phyloP scores from a whole-genome alignment of 2,329 filamentous ascomycete genomes.

The Alternaria brassicae region DNA sequence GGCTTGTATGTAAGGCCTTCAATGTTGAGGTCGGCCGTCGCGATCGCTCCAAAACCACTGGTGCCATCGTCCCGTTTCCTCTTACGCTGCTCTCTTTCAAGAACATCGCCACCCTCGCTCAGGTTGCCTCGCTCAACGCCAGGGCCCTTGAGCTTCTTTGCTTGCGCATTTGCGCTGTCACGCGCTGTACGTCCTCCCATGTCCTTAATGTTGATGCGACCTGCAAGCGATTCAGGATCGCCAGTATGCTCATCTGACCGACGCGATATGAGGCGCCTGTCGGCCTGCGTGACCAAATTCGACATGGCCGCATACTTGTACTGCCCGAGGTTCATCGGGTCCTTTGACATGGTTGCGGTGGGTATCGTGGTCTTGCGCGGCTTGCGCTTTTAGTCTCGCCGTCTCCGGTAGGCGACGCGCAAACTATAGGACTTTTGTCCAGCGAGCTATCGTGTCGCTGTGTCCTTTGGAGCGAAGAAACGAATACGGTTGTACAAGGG shows the following conservation, averaged over 20 bases:
- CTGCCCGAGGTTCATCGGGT: slow-evolving; percentile 77
- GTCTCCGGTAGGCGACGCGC: slow-evolving; percentile 13
- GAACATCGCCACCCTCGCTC: slow-evolving; percentile 81
- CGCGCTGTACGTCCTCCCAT: slow-evolving; percentile 88
- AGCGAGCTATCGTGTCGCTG: slow-evolving; percentile 7
- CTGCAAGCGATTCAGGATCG: slow-evolving; percentile 95
- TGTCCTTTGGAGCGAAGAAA: slow-evolving; percentile 17
- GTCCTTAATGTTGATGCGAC: slow-evolving; percentile 88
- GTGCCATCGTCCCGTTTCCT: slow-evolving; percentile 75
- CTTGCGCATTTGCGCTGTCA: slow-evolving; percentile 80
- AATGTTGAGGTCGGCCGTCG: slow-evolving; percentile 81
- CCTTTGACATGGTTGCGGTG: slow-evolving; percentile 36
- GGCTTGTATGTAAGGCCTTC: slow-evolving; percentile 93
- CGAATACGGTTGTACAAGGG: slow-evolving; percentile 14
- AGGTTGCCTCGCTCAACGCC: slow-evolving; percentile 77
- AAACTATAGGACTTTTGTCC: slow-evolving; percentile 14
- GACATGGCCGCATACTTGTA: slow-evolving; percentile 99
- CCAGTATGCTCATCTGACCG: slow-evolving; percentile 94
- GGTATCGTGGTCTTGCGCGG: slow-evolving; percentile 26
- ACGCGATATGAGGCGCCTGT: slow-evolving; percentile 92
- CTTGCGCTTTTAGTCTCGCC: slow-evolving; percentile 27
- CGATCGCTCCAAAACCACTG: slow-evolving; percentile 71
- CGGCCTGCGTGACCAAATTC: slow-evolving; percentile 99
- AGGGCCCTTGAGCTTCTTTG: slow-evolving; percentile 70
- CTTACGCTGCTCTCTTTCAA: slow-evolving; percentile 85